Evolutionary conservation across 179 eudicot species (phyloP).

Genomic region (Vitellaria paradoxa): DNA sequence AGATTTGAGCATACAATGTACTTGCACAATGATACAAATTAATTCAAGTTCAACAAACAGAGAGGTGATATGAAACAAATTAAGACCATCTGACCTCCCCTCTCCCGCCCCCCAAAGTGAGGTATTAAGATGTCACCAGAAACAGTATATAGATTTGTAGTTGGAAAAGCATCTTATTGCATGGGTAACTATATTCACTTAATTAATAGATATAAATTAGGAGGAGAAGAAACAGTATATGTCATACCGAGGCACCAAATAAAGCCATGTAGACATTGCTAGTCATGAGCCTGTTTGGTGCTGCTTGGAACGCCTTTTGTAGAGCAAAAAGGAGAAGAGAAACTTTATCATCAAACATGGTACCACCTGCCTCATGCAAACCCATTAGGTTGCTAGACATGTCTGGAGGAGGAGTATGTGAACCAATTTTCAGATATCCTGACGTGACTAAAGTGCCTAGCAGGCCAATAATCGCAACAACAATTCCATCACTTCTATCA

Average conservation of each 20-base stretch:
- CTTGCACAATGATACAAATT: too few relatives aligned
- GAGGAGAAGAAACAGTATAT: neutral
- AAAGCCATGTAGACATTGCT: slow-evolving; percentile 68
- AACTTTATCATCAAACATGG: slow-evolving; percentile 98
- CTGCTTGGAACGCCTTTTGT: slow-evolving; percentile 97
- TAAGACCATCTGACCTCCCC: neutral
- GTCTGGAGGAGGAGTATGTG: slow-evolving; percentile 49
- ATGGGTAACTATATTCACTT: neutral
- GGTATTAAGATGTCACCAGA: too few relatives aligned
- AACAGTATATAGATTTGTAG: neutral
- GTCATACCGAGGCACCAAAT: slow-evolving; percentile 92
- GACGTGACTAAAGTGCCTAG: slow-evolving; percentile 78
- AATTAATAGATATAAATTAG: neutral
- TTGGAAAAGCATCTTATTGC: neutral
- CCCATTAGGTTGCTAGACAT: slow-evolving; percentile 52
- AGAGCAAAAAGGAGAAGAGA: slow-evolving; percentile 84
- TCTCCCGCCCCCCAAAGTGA: too few relatives aligned
- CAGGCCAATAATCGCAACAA: slow-evolving; percentile 79
- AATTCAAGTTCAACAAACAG: neutral
- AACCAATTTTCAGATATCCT: slow-evolving; percentile 71
- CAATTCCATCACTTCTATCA: slow-evolving; percentile 79
- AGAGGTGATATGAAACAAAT: neutral
- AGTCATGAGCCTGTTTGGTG: slow-evolving; percentile 97
- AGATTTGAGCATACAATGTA: neutral
- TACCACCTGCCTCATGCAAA: slow-evolving; percentile 74